A percentile compares a stretch with the other conserved stretches of the same genome.
These are phyloP conservation scores for Colletotrichum caudatum DNA, from an alignment of 2,329 filamentous ascomycete species.

Conservation along the genomic window DNA sequence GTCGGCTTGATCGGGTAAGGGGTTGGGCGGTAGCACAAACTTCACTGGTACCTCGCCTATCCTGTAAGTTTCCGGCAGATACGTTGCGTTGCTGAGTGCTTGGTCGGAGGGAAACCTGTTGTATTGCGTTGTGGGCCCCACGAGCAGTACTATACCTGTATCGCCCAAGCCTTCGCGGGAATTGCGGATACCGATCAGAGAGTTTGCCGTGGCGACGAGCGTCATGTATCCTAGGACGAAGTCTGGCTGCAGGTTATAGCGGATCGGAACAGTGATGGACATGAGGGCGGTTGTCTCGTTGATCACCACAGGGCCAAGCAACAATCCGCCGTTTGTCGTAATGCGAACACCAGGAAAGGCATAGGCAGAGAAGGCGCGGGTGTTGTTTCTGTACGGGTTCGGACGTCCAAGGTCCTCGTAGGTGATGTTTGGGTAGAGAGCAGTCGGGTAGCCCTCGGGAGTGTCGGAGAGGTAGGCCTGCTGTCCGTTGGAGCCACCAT, in stretches of 20 bases:
- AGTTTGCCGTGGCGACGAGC: conserved; percentile 75
- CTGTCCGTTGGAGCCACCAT: conserved; percentile 67
- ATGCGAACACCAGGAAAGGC: conserved; percentile 65
- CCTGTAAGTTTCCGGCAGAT: conserved; percentile 51
- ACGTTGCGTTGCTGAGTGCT: conserved; percentile 61
- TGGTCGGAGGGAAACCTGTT: conserved; percentile 70
- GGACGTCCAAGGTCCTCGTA: conserved; percentile 62
- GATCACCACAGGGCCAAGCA: conserved; percentile 80
- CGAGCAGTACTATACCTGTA: conserved; percentile 76
- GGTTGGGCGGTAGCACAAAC: conserved; percentile 70
- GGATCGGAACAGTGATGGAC: conserved; percentile 84
- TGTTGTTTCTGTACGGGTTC: conserved; percentile 56
- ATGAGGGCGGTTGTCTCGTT: conserved; percentile 81
- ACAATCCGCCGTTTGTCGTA: conserved; percentile 67
- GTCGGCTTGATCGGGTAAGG: conserved; percentile 54
- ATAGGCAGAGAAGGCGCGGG: conserved; percentile 58
- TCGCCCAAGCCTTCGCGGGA: conserved; percentile 77
- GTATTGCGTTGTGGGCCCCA: conserved; percentile 74
- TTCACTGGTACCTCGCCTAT: conserved; percentile 63
- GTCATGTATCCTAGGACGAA: conserved; percentile 88
- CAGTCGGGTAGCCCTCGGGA: conserved; percentile 75
- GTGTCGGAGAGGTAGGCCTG: conserved; percentile 71
- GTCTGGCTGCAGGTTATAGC: conserved; percentile 70
- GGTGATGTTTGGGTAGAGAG: conserved; percentile 83
- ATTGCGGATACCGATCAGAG: conserved; percentile 71